phyloP scores from a whole-genome alignment of 257 asterid genomes.

The Solanum appendiculatum region DNA sequence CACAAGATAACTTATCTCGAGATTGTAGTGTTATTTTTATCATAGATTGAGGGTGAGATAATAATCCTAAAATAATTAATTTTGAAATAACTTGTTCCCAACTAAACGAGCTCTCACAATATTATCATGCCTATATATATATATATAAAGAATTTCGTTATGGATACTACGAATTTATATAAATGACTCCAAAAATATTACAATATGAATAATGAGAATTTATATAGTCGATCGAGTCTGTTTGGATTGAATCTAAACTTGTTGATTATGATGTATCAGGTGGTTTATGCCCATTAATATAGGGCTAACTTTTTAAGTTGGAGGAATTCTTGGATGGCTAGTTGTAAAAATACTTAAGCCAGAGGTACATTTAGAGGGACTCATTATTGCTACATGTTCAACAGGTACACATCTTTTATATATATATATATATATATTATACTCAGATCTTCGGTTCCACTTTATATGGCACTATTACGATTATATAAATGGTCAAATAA shows the following conservation, averaged over 20 bases:
- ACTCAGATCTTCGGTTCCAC: fast-evolving
- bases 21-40: too few relatives aligned
- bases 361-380: conserved; percentile 46
- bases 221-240: too few relatives aligned
- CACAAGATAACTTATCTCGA: too few relatives aligned
- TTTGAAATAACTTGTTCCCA: too few relatives aligned
- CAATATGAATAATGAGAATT: too few relatives aligned
- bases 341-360: conserved; percentile 59
- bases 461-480: not conserved
- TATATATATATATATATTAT: not conserved
- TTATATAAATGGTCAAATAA: not conserved
- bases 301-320: conserved; percentile 59
- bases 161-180: too few relatives aligned
- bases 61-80: too few relatives aligned
- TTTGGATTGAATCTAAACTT: not conserved
- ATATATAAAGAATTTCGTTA: too few relatives aligned
- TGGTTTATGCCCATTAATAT: conserved; percentile 92
- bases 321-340: conserved; percentile 72
- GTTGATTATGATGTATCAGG: conserved; percentile 19
- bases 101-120: not conserved
- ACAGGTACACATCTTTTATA: not conserved
- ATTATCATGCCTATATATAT: not conserved
- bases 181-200: too few relatives aligned
- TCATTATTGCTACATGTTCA: conserved; percentile 54
- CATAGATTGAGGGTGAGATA: too few relatives aligned